Evolutionary conservation across 2,329 filamentous ascomycete species (phyloP), one percentile per base, ranked within the genome.

Genomic region (Neophaeococcomyces aloes): DNA sequence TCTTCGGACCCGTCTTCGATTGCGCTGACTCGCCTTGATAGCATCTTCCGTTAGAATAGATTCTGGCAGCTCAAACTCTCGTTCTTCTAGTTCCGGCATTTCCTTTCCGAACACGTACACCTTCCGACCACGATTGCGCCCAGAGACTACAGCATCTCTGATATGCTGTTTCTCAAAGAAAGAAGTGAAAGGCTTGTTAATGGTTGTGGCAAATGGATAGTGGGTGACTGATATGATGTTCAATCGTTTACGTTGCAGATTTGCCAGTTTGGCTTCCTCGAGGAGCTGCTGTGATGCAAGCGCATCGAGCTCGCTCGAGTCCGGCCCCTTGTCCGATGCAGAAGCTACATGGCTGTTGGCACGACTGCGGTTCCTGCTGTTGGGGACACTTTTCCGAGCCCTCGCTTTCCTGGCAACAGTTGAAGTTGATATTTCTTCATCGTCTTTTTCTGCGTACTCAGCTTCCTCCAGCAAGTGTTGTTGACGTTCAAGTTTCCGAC

Each of bases 101-200:
- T 83, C 75, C 19, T 81, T 76, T 0, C 89, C 89, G 74, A 91
- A 96, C 3, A 88, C 89, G 37, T 82, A 70, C 13, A 80, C 71
- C 40, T 75, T 83, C 38, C 86, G 74, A 33, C 78, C 77, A 41
- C 84, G 78, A 27, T 86, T 74, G 38, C 77, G 71, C 53, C 78
- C 79, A 48, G 78, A 81, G n/a, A 94, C 64, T 7, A 88, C 86
- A 5, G 79, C 77, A 17, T 87, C 84, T 19, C 89, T 81, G 48
- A 89, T 74, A 57, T 93, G 80, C 18, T 75, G 78, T 64, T 91
- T 87, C 14, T 73, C 63, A 59, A 87, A 96, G 66, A 95, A 95
- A 0, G 86, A 94, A n/a, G 70, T 82, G 58, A 95, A 87, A 29
- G 84, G 81, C 46, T 71, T 75, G 18, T 19, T 35, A 18, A 19